phyloP scores from a whole-genome alignment of 371 early-diverging fungal species.

The Mortierella sp. region DNA sequence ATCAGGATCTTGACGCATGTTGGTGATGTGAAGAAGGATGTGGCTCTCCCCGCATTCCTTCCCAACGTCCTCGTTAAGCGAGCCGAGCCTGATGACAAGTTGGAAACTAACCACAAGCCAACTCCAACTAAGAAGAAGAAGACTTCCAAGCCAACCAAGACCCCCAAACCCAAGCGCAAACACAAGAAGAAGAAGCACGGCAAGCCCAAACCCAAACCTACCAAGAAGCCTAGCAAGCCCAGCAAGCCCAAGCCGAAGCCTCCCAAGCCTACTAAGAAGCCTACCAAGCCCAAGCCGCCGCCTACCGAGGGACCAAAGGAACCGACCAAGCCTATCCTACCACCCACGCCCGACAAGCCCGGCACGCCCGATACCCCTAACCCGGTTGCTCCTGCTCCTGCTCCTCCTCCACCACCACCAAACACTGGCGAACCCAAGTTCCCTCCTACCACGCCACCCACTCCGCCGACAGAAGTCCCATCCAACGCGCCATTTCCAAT shows the following conservation, averaged over 20 bases:
- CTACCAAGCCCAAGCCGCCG: constrained; percentile 12
- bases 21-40: too few species aligned
- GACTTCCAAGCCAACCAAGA: constrained; percentile 5
- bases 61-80: too few species aligned
- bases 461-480: background rate
- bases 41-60: too few species aligned
- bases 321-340: background rate
- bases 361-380: background rate
- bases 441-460: too few species aligned
- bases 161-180: constrained; percentile 17
- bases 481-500: background rate
- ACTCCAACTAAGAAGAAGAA: background rate
- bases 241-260: constrained; percentile 1
- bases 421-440: too few species aligned
- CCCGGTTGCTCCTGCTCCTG: background rate
- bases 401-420: background rate
- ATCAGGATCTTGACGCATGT: too few species aligned
- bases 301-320: constrained; percentile 3
- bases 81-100: background rate
- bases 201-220: constrained; percentile 17
- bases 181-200: constrained; percentile 13
- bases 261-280: constrained; percentile 13
- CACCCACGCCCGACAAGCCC: too few species aligned
- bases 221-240: constrained; percentile 4
- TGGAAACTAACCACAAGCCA: background rate